These are phyloP conservation scores for Serendipita sp. DNA, from an alignment of 768 basidiomycete species.

Conservation along the genomic window DNA sequence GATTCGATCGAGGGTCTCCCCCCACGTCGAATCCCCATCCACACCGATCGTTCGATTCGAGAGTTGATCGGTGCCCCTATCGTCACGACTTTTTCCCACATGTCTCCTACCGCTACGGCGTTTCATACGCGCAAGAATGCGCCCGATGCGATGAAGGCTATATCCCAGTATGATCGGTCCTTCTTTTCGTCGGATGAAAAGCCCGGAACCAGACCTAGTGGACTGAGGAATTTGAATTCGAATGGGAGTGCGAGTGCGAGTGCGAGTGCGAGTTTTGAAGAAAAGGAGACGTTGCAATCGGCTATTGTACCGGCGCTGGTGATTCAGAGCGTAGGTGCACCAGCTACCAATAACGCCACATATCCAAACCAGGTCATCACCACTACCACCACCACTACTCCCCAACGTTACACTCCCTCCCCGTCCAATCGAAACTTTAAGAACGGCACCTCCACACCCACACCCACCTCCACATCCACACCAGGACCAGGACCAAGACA, in stretches of 20 bases:
- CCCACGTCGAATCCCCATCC: background rate
- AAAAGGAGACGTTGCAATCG: background rate
- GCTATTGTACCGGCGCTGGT: background rate
- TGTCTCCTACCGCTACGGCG: conserved; percentile 29
- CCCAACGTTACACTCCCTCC: too few relatives aligned
- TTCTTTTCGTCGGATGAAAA: background rate
- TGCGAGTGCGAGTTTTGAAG: background rate
- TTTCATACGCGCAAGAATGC: conserved; percentile 20
- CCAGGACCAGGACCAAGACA: background rate
- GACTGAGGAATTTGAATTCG: background rate
- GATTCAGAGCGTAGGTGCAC: background rate
- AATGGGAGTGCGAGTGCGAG: too few relatives aligned
- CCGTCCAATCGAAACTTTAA: background rate
- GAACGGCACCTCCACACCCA: conserved; percentile 8
- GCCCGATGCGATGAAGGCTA: background rate
- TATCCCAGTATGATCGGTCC: background rate
- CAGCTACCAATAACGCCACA: background rate
- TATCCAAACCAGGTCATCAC: conserved; percentile 15
- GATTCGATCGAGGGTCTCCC: background rate
- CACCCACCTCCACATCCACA: conserved; percentile 6
- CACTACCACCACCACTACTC: conserved; percentile 4
- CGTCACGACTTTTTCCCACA: conserved; percentile 34
- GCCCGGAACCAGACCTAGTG: background rate
- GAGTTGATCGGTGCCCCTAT: conserved; percentile 40
- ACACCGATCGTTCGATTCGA: conserved; percentile 9